These are phyloP conservation scores for Exophiala mesophila DNA, from an alignment of 2,329 filamentous ascomycete genomes.

Conservation along the genomic window DNA sequence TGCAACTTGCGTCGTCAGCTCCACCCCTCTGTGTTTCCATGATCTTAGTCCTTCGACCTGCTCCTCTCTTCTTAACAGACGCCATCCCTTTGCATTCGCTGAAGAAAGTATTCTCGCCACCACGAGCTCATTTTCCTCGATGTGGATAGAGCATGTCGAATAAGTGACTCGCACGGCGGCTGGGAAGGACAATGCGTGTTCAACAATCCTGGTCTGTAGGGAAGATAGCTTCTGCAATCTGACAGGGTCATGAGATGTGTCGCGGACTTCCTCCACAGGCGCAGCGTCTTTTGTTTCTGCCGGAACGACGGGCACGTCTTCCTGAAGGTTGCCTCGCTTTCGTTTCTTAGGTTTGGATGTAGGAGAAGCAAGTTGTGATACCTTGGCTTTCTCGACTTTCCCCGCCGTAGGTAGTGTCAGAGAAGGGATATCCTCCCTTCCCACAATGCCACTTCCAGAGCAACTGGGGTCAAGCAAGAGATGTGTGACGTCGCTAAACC, in stretches of 20 bases:
- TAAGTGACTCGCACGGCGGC: conserved; percentile 74
- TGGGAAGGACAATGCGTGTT: conserved; percentile 80
- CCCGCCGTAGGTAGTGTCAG: conserved; percentile 54
- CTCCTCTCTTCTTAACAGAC: conserved; percentile 62
- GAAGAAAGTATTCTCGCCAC: conserved; percentile 68
- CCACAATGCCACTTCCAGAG: conserved; percentile 90
- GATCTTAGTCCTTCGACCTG: conserved; percentile 71
- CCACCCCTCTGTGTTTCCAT: conserved; percentile 62
- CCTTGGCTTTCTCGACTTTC: conserved; percentile 11
- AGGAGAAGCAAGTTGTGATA: conserved; percentile 32
- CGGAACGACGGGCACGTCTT: conserved; percentile 9
- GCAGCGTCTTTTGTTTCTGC: conserved; percentile 14
- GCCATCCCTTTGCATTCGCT: conserved; percentile 70
- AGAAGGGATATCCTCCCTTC: conserved; percentile 71
- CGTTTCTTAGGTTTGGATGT: conserved; percentile 36
- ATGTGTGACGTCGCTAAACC: conserved; percentile 67
- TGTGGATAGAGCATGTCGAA: conserved; percentile 86
- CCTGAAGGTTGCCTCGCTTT: conserved; percentile 32
- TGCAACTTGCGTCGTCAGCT: conserved; percentile 1
- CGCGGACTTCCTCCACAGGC: conserved; percentile 47
- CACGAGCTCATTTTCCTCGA: conserved; percentile 82
- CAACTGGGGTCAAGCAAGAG: conserved; percentile 90
- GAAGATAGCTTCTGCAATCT: conserved; percentile 69
- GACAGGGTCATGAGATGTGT: conserved; percentile 42
- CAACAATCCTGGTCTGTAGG: conserved; percentile 76